These are phyloP conservation scores for Penicillium sp. DNA, from an alignment of 2,329 filamentous ascomycete genomes.

Conservation along the genomic window DNA sequence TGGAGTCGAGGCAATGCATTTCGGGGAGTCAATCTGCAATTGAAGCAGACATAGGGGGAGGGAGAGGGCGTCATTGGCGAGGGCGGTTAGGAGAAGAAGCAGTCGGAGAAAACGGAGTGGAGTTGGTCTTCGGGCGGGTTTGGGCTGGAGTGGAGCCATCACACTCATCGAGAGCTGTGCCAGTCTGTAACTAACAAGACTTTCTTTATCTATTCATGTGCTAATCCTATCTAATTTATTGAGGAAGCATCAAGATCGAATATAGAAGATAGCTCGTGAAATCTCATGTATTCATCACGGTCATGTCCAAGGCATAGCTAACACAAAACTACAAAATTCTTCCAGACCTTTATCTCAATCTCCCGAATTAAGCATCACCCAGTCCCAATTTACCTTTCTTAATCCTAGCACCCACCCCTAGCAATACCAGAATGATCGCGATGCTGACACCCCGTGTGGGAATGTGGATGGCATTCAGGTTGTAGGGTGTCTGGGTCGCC, in stretches of 20 bases:
- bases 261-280: neutral
- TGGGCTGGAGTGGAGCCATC: constrained; percentile 1
- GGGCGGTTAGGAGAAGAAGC: constrained; percentile 13
- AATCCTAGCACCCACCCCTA: constrained; percentile 78
- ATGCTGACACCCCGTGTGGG: constrained; percentile 77
- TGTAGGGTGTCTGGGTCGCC: constrained; percentile 79
- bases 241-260: neutral
- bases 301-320: neutral
- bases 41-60: constrained; percentile 43
- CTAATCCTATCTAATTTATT: neutral
- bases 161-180: neutral
- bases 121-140: constrained; percentile 11
- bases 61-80: constrained; percentile 34
- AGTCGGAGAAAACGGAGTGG: constrained; percentile 20
- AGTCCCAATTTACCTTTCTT: constrained; percentile 79
- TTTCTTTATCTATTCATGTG: too few relatives aligned
- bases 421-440: constrained; percentile 68
- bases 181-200: too few relatives aligned
- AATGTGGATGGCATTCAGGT: constrained; percentile 70
- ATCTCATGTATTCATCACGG: neutral
- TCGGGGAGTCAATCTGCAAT: constrained; percentile 37
- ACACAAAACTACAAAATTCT: neutral
- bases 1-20: constrained; percentile 23
- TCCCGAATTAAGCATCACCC: constrained; percentile 6
- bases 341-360: neutral